Percentiles rank a stretch among this genome's conserved stretches.
Evolutionary conservation across 2,329 filamentous ascomycete species (phyloP).

Genomic region (Aspergillus sp.): DNA sequence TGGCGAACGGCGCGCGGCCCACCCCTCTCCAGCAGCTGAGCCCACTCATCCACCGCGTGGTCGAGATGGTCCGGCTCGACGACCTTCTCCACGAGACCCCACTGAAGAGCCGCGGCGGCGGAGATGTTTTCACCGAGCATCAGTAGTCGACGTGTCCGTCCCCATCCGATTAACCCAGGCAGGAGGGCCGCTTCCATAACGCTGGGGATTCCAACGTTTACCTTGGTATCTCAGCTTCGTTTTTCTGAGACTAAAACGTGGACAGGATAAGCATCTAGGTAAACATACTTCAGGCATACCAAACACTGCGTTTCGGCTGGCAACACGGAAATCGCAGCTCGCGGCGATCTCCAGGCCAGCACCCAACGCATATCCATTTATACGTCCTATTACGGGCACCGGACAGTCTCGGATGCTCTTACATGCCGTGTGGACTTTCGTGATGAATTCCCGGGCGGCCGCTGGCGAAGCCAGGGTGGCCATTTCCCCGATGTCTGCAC

Average conservation of each 20-base stretch:
- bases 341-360: conserved; percentile 38
- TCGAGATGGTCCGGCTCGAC: conserved; percentile 30
- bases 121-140: conserved; percentile 37
- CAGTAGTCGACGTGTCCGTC: conserved; percentile 35
- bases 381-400: conserved; percentile 39
- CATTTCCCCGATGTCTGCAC: conserved; percentile 79
- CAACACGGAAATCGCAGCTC: conserved; percentile 39
- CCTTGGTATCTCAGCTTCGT: conserved; percentile 9
- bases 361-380: conserved; percentile 40
- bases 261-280: neutral
- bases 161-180: conserved; percentile 39
- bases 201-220: conserved; percentile 36
- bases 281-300: conserved; percentile 41
- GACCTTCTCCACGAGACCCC: conserved; percentile 39
- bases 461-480: conserved; percentile 18
- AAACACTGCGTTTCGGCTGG: conserved; percentile 31
- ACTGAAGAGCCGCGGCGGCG: conserved; percentile 22
- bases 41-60: conserved; percentile 33
- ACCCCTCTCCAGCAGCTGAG: conserved; percentile 27
- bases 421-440: conserved; percentile 32
- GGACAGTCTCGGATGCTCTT: conserved; percentile 35
- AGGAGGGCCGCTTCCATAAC: conserved; percentile 42
- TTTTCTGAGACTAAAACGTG: neutral
- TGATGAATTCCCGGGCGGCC: conserved; percentile 39
- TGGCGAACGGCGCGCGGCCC: conserved; percentile 32